A percentile compares a stretch with the other conserved stretches of the same genome.
phyloP scores from a whole-genome alignment of 768 basidiomycete genomes.

The Psilocybe sp. region DNA sequence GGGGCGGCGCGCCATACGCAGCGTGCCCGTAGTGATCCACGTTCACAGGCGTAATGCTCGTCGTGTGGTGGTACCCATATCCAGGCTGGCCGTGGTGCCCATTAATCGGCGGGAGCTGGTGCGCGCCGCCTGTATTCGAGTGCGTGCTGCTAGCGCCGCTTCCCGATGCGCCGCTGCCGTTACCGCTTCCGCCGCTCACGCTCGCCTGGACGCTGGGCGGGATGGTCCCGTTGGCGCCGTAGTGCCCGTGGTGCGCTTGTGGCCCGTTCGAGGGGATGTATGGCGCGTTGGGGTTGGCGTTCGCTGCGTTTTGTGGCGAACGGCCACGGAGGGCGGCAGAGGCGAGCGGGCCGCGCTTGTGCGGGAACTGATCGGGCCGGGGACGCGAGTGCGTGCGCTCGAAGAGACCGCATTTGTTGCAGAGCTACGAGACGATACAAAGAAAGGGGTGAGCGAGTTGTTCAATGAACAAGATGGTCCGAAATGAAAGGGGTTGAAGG shows the following conservation, averaged over 20 bases:
- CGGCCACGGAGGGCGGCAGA: conserved; percentile 46
- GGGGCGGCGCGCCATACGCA: conserved; percentile 2
- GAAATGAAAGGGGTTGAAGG: no score
- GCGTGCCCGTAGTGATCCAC: not conserved
- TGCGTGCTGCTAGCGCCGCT: not conserved
- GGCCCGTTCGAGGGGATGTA: not conserved
- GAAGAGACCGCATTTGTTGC: conserved; percentile 77
- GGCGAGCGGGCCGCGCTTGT: conserved; percentile 71
- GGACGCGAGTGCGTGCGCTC: conserved; percentile 80
- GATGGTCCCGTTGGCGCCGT: not conserved
- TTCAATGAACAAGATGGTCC: conserved; percentile 22
- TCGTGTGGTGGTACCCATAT: no score
- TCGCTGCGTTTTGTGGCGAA: conserved; percentile 31
- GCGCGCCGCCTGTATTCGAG: conserved; percentile 2
- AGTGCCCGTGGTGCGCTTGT: conserved; percentile 2
- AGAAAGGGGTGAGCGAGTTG: not conserved
- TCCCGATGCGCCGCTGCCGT: not conserved
- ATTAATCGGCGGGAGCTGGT: not conserved
- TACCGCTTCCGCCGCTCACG: not conserved
- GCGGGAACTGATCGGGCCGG: conserved; percentile 78
- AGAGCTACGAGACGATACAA: conserved; percentile 31
- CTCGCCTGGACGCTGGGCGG: not conserved
- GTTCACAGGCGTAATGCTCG: no score
- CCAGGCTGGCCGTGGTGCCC: no score
- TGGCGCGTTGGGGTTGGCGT: not conserved